A percentile compares a stretch with the other conserved stretches of the same genome.
These are phyloP conservation scores for Madurella fahalii DNA, from an alignment of 2,329 filamentous ascomycete genomes.

Conservation along the genomic window DNA sequence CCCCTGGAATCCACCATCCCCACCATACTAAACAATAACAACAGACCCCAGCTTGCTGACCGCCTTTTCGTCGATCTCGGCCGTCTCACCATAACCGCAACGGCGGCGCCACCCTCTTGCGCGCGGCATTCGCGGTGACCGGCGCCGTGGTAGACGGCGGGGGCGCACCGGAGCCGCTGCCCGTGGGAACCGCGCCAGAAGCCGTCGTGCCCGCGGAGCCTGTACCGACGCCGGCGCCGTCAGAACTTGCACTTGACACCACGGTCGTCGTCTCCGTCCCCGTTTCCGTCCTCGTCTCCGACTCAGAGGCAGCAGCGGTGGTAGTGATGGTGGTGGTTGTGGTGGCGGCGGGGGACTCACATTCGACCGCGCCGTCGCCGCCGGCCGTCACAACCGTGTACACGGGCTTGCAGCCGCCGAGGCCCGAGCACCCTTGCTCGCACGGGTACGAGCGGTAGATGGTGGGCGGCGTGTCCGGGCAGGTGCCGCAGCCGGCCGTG, in stretches of 20 bases:
- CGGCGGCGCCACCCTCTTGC: not conserved
- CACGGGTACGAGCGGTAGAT: constrained; percentile 18
- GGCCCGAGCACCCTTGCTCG: constrained; percentile 16
- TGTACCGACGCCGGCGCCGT: too few relatives aligned
- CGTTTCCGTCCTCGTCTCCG: not conserved
- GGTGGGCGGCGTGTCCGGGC: constrained; percentile 15
- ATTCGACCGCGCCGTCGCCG: not conserved
- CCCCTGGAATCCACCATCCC: too few relatives aligned
- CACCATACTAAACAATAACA: too few relatives aligned
- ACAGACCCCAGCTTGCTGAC: too few relatives aligned
- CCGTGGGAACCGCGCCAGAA: not conserved
- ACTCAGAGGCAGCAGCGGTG: not conserved
- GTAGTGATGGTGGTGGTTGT: not conserved
- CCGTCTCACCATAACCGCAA: not conserved
- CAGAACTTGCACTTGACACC: too few relatives aligned
- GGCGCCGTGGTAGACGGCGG: not conserved
- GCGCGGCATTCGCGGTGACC: not conserved
- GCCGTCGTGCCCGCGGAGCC: too few relatives aligned
- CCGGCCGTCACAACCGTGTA: constrained; percentile 17
- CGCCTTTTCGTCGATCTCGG: too few relatives aligned
- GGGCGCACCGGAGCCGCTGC: not conserved
- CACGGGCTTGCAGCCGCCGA: constrained; percentile 19
- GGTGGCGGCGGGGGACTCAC: not conserved
- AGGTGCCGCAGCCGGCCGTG: constrained; percentile 22
- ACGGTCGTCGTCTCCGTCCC: too few relatives aligned